Percentiles rank a stretch among this genome's conserved stretches.
Evolutionary conservation across 805 yeast species (phyloP).

Genomic region (Hyphopichia homilentoma): DNA sequence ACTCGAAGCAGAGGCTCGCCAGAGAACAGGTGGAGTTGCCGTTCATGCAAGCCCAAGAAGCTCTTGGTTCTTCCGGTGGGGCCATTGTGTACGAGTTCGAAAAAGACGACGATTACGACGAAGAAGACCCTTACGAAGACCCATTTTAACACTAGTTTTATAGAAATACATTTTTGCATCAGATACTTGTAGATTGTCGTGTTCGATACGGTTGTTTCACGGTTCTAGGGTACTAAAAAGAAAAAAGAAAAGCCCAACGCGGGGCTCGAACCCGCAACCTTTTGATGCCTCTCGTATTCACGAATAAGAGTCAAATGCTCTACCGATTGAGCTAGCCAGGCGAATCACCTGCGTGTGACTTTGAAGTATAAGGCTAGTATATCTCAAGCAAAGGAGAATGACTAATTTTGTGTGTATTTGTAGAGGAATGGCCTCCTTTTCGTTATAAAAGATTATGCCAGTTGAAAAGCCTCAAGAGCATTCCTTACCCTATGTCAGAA

Average conservation of each 20-base stretch:
- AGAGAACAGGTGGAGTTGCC: conserved; percentile 87
- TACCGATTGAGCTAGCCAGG: conserved; percentile 12
- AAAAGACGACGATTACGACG: conserved; percentile 96
- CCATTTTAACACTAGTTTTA: conserved; percentile 78
- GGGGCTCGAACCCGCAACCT: conserved; percentile 13
- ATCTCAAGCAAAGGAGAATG: too few relatives aligned
- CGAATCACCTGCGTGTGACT: too few relatives aligned
- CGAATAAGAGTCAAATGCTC: conserved; percentile 12
- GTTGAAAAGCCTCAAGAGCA: too few relatives aligned
- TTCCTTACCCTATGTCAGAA: too few relatives aligned
- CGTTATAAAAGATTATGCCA: too few relatives aligned
- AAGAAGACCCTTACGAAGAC: conserved; percentile 96
- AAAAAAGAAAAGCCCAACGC: conserved; percentile 9
- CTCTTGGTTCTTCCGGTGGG: conserved; percentile 63
- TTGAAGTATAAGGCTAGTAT: too few relatives aligned
- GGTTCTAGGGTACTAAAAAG: not conserved
- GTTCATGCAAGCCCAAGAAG: conserved; percentile 81
- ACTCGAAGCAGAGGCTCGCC: conserved; percentile 69
- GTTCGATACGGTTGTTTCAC: too few relatives aligned
- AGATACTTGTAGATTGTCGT: too few relatives aligned
- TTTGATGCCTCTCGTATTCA: conserved; percentile 7
- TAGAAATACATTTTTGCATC: too few relatives aligned
- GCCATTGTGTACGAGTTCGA: conserved; percentile 96
- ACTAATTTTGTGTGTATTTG: too few relatives aligned
- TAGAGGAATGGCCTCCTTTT: too few relatives aligned